phyloP scores from a whole-genome alignment of 2,329 filamentous ascomycete genomes.

The Fusarium oligoseptatum region DNA sequence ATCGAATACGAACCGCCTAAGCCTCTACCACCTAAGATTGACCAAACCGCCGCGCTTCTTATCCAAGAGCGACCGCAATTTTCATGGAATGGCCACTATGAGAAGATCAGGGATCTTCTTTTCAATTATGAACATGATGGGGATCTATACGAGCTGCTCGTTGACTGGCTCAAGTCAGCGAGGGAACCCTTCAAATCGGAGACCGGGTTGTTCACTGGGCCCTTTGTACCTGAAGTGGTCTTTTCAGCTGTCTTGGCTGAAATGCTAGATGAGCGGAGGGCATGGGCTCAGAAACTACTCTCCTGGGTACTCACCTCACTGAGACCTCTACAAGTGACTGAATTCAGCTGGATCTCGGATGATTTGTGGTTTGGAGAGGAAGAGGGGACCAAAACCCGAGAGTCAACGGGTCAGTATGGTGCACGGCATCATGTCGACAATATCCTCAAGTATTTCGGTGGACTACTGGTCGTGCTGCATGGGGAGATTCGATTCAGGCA shows the following conservation, averaged over 20 bases:
- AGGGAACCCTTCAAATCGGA: background rate
- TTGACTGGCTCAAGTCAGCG: background rate
- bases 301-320: constrained; percentile 2
- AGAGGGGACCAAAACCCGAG: background rate
- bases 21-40: background rate
- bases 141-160: background rate
- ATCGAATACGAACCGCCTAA: background rate
- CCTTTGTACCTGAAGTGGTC: background rate
- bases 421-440: background rate
- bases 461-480: background rate
- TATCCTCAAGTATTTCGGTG: background rate
- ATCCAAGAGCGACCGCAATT: background rate
- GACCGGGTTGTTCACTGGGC: background rate
- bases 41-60: background rate
- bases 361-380: background rate
- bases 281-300: constrained; percentile 7
- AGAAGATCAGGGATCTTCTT: background rate
- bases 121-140: background rate
- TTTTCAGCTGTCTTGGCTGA: background rate
- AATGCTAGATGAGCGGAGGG: background rate
- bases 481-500: constrained; percentile 18
- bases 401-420: no score
- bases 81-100: background rate
- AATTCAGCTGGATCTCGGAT: constrained; percentile 8
- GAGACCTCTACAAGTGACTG: background rate